A percentile compares a stretch with the other conserved stretches of the same genome.
Evolutionary conservation across 2,329 filamentous ascomycete species (phyloP).

Genomic region (Drechslera avenae): DNA sequence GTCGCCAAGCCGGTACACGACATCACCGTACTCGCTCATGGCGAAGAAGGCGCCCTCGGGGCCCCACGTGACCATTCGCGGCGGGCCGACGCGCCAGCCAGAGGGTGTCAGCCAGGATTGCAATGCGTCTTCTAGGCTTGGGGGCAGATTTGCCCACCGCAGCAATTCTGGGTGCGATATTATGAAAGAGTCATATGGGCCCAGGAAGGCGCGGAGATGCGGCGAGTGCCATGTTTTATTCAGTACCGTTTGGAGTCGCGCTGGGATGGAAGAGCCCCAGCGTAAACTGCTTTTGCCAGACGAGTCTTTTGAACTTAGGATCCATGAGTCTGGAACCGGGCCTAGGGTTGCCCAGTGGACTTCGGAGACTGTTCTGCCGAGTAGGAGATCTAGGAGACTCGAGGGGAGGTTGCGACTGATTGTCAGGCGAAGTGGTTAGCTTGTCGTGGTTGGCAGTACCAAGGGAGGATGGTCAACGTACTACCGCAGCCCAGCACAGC

Average conservation of each 20-base stretch:
- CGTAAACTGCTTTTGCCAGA: constrained; percentile 33
- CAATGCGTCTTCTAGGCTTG: constrained; percentile 35
- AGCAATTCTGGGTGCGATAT: constrained; percentile 43
- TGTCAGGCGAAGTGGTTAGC: background rate
- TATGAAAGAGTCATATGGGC: constrained; percentile 40
- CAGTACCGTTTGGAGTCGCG: constrained; percentile 28
- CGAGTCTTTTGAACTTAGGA: constrained; percentile 39
- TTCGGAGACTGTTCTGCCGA: constrained; percentile 29
- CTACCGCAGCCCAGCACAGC: constrained; percentile 39
- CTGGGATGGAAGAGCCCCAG: constrained; percentile 35
- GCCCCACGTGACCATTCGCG: constrained; percentile 41
- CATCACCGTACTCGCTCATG: constrained; percentile 46
- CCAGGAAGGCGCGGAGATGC: constrained; percentile 39
- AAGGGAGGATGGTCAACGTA: constrained; percentile 18
- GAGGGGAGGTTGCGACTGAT: constrained; percentile 39
- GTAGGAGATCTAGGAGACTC: constrained; percentile 34
- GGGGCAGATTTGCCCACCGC: constrained; percentile 39
- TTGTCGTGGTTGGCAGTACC: background rate
- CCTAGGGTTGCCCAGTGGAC: constrained; percentile 43
- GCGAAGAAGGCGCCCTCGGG: constrained; percentile 42
- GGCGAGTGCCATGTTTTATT: constrained; percentile 35
- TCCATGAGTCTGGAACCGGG: constrained; percentile 38
- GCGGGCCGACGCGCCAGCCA: constrained; percentile 44
- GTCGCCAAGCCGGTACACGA: constrained; percentile 34
- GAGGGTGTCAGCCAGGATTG: constrained; percentile 47